phyloP scores from a whole-genome alignment of 768 basidiomycete genomes.

The Mycena filopes region DNA sequence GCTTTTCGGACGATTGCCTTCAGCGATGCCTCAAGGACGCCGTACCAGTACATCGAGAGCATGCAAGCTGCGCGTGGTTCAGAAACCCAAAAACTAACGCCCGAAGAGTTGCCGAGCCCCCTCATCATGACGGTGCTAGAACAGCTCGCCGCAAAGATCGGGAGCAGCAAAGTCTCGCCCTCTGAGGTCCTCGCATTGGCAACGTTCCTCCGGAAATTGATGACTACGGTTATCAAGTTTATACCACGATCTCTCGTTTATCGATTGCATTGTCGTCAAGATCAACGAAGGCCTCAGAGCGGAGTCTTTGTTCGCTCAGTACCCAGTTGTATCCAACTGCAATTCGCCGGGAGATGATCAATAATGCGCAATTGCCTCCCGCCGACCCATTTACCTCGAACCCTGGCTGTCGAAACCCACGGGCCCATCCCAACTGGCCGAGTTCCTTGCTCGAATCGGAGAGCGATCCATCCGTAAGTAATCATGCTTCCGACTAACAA shows the following conservation, averaged over 20 bases:
- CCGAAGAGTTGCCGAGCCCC: constrained; percentile 68
- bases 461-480: constrained; percentile 59
- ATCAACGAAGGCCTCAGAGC: constrained; percentile 47
- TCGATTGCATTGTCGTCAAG: constrained; percentile 47
- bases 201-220: constrained; percentile 71
- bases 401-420: background rate
- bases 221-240: constrained; percentile 68
- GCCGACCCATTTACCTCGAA: constrained; percentile 6
- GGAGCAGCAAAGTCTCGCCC: constrained; percentile 61
- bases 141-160: constrained; percentile 76
- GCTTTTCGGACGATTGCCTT: constrained; percentile 88
- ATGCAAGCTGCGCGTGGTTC: constrained; percentile 48
- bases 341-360: constrained; percentile 55
- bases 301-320: constrained; percentile 45
- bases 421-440: constrained; percentile 39
- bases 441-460: constrained; percentile 59
- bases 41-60: constrained; percentile 88
- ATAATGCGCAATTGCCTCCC: constrained; percentile 51
- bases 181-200: constrained; percentile 73
- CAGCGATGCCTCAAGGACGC: constrained; percentile 84
- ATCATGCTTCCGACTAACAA: background rate
- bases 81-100: constrained; percentile 28
- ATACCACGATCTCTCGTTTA: constrained; percentile 54
- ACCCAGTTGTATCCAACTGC: constrained; percentile 50
- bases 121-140: constrained; percentile 85